Base-by-base conservation (phyloP, 345 rosid species). In the Populus tremula region DNA sequence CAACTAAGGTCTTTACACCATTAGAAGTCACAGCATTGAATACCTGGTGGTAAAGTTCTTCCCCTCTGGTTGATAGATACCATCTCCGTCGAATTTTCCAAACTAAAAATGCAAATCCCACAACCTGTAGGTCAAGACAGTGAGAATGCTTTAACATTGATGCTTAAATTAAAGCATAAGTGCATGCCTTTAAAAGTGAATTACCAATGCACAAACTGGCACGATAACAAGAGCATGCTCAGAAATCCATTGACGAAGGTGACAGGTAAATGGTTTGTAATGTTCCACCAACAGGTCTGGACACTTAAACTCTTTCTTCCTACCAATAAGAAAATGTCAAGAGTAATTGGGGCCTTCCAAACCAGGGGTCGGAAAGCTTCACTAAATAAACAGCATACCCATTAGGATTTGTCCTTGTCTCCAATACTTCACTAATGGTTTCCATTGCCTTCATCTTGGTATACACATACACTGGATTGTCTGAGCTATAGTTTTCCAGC, bases 21-120 rank as follows among this genome's bases (percentile, higher is more conserved):
- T 35, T 23, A 67, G 23, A 45, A 59, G 43, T 41, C 38, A 20
- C 36, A 65, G 56, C 27, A 3, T 49, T 41, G 45, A 68, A 10
- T 82, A 95, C 98, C 97, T 91, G 96, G 72, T 76, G 72, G 69
- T 93, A 95, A 68, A 95, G 86, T 70, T 89, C 91, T 78, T 90
- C 93, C 12, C 79, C 87, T 87, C 99, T 89, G 70, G 77, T 76
- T 47, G 90, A 84, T 69, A 91, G 64, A 67, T 75, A n/a, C 21
- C 77, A 77, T 79, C 81, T 89, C 66, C 68, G 84, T 39, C 27
- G 89, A 70, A 88, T 61, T 87, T 83, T 90, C 90, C 80, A 61
- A 41, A 76, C 66, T 72, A 89, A 74, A 65, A 90, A 74, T 43
- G 83, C 54, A 76, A 80, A 86, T 38, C 81, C 90, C 77, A 90